Evolutionary conservation across 805 yeast species (phyloP).

Genomic region (Komagataella kurtzmanii): DNA sequence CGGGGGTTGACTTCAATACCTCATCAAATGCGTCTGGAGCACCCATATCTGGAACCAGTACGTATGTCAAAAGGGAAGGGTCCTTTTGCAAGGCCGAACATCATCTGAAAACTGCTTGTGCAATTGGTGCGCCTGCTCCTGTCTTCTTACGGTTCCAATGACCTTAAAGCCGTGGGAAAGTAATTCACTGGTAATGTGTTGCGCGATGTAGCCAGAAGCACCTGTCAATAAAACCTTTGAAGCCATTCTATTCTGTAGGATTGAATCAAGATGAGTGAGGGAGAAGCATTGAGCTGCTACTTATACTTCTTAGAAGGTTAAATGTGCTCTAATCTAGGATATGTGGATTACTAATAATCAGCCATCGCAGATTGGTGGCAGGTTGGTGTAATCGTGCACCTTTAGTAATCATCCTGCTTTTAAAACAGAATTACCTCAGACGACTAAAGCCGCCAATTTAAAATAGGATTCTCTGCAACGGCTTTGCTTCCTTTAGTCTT

Average conservation of each 20-base stretch:
- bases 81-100: constrained; percentile 14
- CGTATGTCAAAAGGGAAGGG: constrained; percentile 18
- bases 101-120: constrained; percentile 15
- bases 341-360: constrained; percentile 14
- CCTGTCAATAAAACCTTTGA: constrained; percentile 44
- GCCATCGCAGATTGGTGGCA: constrained; percentile 1
- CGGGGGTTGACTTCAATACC: constrained; percentile 25
- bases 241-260: constrained; percentile 24
- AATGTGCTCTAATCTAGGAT: constrained; percentile 15
- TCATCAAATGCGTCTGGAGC: constrained; percentile 31
- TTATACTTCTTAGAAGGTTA: constrained; percentile 26
- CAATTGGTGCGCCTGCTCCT: constrained; percentile 26
- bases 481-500: neutral
- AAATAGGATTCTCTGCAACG: too few relatives aligned
- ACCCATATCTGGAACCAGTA: constrained; percentile 18
- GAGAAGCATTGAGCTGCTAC: constrained; percentile 18
- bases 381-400: neutral
- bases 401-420: neutral
- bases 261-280: constrained; percentile 20
- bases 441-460: too few relatives aligned
- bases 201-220: constrained; percentile 41
- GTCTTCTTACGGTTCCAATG: constrained; percentile 36
- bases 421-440: too few relatives aligned
- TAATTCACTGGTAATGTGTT: constrained; percentile 28
- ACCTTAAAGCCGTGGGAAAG: constrained; percentile 27